Evolutionary conservation across 2,329 filamentous ascomycete species (phyloP), one percentile per base, ranked within the genome.

Genomic region (Fusarium proliferatum): DNA sequence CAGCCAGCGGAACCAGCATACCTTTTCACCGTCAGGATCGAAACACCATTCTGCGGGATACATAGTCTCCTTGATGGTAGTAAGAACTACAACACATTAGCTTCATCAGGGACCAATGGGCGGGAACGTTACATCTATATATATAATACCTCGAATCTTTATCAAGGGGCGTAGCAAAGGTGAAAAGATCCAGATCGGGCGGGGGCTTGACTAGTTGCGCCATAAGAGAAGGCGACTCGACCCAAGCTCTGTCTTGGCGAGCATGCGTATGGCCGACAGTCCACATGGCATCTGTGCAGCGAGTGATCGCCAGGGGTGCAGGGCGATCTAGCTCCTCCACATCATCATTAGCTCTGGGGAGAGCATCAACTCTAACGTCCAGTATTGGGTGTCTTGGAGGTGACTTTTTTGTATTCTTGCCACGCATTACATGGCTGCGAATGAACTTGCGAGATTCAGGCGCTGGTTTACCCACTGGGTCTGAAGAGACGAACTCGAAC

Each of bases 31-130:
- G 58, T 80, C 78, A 3, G 64, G 42, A 1, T 72, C 63, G 57
- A 79, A 69, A 52, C 79, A 81, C 73, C 74, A 75, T 49, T 81
- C 79, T 34, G 73, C 66, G 1, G 79, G 79, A 21, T 80, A 81
- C 52, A 80, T 69, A 8, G 69, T 69, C 10, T 81, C 71, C 48
- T 77, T 77, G 61, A 79, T 69, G 28, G 75, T 75, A 15, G 71
- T 75, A 9, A 80, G 43, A 66, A 79, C 79, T 80, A 11, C 12
- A 17, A 9, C 11, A 9, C 10, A 55, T 61, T 33, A 52, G 17
- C 21, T 21, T 1, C 42, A 11, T 5, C 23, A 30, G 19, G 17
- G 6, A 28, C 11, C 8, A 19, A 1, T 6, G n/a, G 4, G 3
- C 2, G 16, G 3, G 6, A 41, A n/a, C 1, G 61, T 26, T 69